These are phyloP conservation scores for Citropsis articulata DNA, from an alignment of 345 rosid species.

Conservation along the genomic window DNA sequence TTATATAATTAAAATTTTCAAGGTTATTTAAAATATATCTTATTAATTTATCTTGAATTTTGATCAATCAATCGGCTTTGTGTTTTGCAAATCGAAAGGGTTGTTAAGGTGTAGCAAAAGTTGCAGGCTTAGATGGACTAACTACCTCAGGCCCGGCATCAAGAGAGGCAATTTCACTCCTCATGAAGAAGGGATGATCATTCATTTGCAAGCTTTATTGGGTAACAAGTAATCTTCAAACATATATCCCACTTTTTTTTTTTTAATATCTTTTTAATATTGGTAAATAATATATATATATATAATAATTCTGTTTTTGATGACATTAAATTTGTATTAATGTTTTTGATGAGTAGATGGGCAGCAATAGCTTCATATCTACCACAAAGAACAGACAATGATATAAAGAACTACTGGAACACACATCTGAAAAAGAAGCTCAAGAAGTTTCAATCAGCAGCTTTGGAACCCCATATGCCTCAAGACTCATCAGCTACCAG, in stretches of 20 bases:
- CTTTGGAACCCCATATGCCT: slow-evolving; percentile 31
- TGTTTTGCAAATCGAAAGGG: slow-evolving; percentile 36
- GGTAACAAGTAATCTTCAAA: slow-evolving; percentile 92
- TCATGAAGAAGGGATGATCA: slow-evolving; percentile 97
- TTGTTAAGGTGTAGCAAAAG: slow-evolving; percentile 94
- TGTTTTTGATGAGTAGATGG: slow-evolving; percentile 50
- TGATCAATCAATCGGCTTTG: neutral
- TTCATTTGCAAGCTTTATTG: slow-evolving; percentile 96
- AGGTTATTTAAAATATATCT: too few species aligned
- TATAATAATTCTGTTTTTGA: neutral
- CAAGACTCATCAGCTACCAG: slow-evolving; percentile 20
- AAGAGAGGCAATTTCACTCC: slow-evolving; percentile 95
- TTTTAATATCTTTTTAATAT: neutral
- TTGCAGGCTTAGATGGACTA: slow-evolving; percentile 99
- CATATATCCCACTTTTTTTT: neutral
- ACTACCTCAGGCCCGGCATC: slow-evolving; percentile 96
- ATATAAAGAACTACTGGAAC: slow-evolving; percentile 98
- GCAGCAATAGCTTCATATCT: slow-evolving; percentile 99
- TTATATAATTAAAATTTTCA: neutral
- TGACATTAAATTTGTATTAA: neutral
- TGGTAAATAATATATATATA: neutral
- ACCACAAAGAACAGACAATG: slow-evolving; percentile 95
- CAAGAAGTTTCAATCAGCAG: slow-evolving; percentile 54
- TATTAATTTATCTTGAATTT: neutral
- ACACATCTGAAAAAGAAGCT: slow-evolving; percentile 99